These are phyloP conservation scores for Juglanconis sp. DNA, from an alignment of 2,329 filamentous ascomycete genomes.

Conservation along the genomic window DNA sequence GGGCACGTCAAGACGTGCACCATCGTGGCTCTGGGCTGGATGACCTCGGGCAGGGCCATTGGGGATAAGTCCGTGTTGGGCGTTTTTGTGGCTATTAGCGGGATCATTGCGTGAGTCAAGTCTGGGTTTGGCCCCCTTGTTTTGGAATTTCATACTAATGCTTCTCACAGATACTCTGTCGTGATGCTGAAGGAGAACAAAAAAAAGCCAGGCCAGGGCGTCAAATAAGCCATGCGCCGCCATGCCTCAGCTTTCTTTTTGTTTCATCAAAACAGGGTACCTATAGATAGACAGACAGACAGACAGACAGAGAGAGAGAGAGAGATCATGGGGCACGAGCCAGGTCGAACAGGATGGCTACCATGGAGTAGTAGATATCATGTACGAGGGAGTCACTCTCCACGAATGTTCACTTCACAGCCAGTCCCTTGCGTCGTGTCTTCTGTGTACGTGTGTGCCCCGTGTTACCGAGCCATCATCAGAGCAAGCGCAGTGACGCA, in stretches of 20 bases:
- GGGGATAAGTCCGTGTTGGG: conserved; percentile 54
- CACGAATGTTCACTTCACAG: too few species aligned
- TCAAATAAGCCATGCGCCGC: conserved; percentile 4
- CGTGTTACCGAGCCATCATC: too few species aligned
- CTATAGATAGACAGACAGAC: neutral
- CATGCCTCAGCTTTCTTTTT: neutral
- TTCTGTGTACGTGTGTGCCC: too few species aligned
- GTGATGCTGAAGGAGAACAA: conserved; percentile 45
- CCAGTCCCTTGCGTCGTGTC: too few species aligned
- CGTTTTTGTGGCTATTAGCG: conserved; percentile 53
- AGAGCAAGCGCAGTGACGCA: too few species aligned
- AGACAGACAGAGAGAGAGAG: neutral
- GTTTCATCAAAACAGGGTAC: neutral
- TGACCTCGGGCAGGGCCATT: conserved; percentile 51
- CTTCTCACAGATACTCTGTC: conserved; percentile 39
- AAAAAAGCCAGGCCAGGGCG: conserved; percentile 17
- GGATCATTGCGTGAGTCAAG: conserved; percentile 52
- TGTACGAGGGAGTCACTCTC: too few species aligned
- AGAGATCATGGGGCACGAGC: neutral
- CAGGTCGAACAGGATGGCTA: too few species aligned
- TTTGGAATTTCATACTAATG: neutral
- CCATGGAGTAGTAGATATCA: too few species aligned
- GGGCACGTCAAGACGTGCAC: conserved; percentile 65
- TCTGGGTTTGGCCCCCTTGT: conserved; percentile 34
- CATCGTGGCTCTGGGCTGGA: conserved; percentile 63